Evolutionary conservation across 2,329 filamentous ascomycete species (phyloP).

Genomic region (Dothideomycetes sp.): DNA sequence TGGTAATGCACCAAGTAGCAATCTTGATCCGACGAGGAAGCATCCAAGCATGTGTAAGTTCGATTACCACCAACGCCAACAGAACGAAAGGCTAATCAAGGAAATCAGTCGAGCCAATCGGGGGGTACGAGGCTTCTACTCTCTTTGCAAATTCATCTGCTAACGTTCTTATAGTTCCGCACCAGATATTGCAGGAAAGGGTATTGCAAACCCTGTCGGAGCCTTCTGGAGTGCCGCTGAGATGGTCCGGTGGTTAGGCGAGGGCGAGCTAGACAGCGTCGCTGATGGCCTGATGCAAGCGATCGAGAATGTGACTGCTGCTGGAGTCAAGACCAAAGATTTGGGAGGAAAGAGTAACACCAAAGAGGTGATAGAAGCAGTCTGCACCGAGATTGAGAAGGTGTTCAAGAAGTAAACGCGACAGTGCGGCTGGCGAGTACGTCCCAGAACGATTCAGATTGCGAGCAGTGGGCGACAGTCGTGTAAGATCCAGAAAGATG

Average conservation of each 20-base stretch:
- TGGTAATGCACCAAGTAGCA: constrained; percentile 56
- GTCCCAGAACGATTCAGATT: too few relatives aligned
- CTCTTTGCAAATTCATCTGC: background rate
- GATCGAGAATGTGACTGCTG: constrained; percentile 49
- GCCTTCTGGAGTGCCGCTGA: constrained; percentile 62
- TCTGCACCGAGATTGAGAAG: constrained; percentile 40
- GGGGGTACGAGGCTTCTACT: too few relatives aligned
- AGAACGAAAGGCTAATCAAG: too few relatives aligned
- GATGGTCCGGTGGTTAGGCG: constrained; percentile 55
- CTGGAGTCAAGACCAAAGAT: constrained; percentile 46
- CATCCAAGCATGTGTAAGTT: constrained; percentile 52
- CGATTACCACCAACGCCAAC: too few relatives aligned
- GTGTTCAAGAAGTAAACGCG: constrained; percentile 21
- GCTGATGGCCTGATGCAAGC: constrained; percentile 47
- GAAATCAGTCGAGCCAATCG: too few relatives aligned
- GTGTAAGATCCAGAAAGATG: too few relatives aligned
- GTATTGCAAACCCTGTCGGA: constrained; percentile 51
- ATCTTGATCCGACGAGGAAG: constrained; percentile 50
- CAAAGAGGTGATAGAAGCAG: constrained; percentile 47
- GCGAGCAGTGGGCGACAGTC: too few relatives aligned
- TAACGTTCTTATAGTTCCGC: constrained; percentile 55
- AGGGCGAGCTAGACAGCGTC: constrained; percentile 36
- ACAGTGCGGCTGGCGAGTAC: too few relatives aligned
- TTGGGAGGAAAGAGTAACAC: constrained; percentile 48
- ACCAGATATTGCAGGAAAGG: constrained; percentile 54